Percentiles rank a stretch among this genome's conserved stretches.
phyloP scores from a whole-genome alignment of 129 eudicot genomes.

The Pseudognaphalium luteoalbum region DNA sequence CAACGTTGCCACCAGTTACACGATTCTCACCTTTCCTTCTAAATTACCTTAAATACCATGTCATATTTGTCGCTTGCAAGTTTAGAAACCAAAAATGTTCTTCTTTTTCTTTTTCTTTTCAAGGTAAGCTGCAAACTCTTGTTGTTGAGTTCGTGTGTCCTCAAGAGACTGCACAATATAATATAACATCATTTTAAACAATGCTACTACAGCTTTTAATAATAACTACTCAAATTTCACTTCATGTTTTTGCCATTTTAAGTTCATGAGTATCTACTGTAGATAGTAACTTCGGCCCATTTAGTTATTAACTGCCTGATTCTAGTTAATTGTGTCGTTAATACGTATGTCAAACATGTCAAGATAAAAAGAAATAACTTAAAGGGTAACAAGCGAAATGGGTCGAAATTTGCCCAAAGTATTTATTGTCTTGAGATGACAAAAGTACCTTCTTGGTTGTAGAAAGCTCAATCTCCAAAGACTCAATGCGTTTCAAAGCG shows the following conservation, averaged over 20 bases:
- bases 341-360: neutral
- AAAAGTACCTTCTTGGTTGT: conserved; percentile 73
- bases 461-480: conserved; percentile 78
- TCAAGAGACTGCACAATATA: conserved; percentile 51
- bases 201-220: neutral
- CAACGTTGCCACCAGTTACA: conserved; percentile 39
- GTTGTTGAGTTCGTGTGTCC: conserved; percentile 55
- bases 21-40: conserved; percentile 35
- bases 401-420: neutral
- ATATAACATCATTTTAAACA: conserved; percentile 7
- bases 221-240: neutral
- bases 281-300: neutral
- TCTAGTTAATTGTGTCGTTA: neutral
- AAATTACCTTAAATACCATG: conserved; percentile 22
- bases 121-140: conserved; percentile 65
- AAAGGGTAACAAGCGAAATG: neutral
- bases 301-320: neutral
- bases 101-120: conserved; percentile 94
- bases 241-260: neutral
- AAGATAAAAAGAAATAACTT: neutral
- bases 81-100: conserved; percentile 53
- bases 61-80: neutral
- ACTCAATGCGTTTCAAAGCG: conserved; percentile 68
- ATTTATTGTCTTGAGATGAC: neutral
- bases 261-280: neutral